These are phyloP conservation scores for Solanum hybrid DNA, from an alignment of 305 asterid genomes.

Conservation along the genomic window DNA sequence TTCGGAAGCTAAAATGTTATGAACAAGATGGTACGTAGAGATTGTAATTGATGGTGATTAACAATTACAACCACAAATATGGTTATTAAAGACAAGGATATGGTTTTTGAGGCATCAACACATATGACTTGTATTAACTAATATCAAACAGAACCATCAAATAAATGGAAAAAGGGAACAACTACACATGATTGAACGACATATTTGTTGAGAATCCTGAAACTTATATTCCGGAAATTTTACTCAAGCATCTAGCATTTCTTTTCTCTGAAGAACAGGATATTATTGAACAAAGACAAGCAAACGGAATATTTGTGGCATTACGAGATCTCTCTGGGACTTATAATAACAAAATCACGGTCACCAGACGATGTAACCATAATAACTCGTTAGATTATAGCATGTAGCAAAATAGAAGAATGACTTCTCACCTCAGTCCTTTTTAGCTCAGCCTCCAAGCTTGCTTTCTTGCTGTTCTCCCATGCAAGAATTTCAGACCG, in stretches of 20 bases:
- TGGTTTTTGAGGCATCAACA: background rate
- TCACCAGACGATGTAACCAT: background rate
- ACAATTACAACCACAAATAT: background rate
- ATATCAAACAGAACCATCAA: background rate
- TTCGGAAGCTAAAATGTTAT: background rate
- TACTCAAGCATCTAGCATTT: background rate
- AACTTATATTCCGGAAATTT: background rate
- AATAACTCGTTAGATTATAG: background rate
- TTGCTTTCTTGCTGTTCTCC: constrained; percentile 91
- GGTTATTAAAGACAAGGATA: background rate
- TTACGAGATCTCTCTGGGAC: background rate
- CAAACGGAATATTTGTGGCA: background rate
- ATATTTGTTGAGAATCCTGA: background rate
- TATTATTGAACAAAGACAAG: background rate
- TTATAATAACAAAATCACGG: background rate
- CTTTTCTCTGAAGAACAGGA: background rate
- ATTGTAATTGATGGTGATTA: too few relatives aligned
- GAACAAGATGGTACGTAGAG: too few relatives aligned
- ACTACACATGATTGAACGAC: background rate
- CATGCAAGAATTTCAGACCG: constrained; percentile 46
- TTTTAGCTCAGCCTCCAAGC: constrained; percentile 69
- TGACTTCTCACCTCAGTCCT: constrained; percentile 53
- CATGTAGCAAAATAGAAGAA: background rate
- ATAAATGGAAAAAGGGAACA: background rate
- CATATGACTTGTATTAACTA: background rate